Evolutionary conservation across 371 early-diverging fungal genomes (phyloP).

Genomic region (Gilbertella persicaria): DNA sequence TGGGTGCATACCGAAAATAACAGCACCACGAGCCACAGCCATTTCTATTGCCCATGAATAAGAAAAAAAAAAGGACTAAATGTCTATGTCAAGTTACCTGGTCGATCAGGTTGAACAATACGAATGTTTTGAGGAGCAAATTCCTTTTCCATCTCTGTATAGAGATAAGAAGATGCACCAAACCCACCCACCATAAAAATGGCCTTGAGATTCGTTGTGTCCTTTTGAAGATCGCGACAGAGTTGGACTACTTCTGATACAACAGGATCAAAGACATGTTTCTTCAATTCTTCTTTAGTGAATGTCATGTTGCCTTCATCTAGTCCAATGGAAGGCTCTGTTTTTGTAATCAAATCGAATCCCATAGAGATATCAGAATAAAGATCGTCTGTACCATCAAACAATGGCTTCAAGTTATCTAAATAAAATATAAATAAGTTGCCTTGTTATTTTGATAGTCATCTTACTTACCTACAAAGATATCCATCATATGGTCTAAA

Average conservation of each 20-base stretch:
- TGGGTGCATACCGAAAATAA: slow-evolving; percentile 47
- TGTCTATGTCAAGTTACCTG: slow-evolving; percentile 42
- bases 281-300: slow-evolving; percentile 38
- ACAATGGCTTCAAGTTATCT: slow-evolving; percentile 51
- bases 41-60: slow-evolving; percentile 24
- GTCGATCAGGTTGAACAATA: slow-evolving; percentile 43
- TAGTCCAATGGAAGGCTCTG: slow-evolving; percentile 48
- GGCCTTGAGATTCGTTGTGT: slow-evolving; percentile 39
- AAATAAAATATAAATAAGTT: background rate
- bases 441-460: background rate
- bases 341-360: slow-evolving; percentile 44
- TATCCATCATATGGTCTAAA: slow-evolving; percentile 49
- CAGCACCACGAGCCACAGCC: slow-evolving; percentile 51
- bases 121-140: slow-evolving; percentile 27
- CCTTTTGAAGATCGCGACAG: slow-evolving; percentile 32
- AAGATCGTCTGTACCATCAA: slow-evolving; percentile 58
- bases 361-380: slow-evolving; percentile 52
- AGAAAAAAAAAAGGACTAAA: background rate
- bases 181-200: slow-evolving; percentile 54
- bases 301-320: slow-evolving; percentile 41
- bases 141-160: slow-evolving; percentile 37
- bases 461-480: slow-evolving; percentile 46
- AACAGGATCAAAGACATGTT: slow-evolving; percentile 48
- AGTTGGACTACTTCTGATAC: slow-evolving; percentile 33
- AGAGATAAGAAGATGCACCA: slow-evolving; percentile 50